A percentile compares a stretch with the other conserved stretches of the same genome.
Conservation (phyloP, 495 filamentous ascomycete species). For the Neurospora sp. region DNA sequence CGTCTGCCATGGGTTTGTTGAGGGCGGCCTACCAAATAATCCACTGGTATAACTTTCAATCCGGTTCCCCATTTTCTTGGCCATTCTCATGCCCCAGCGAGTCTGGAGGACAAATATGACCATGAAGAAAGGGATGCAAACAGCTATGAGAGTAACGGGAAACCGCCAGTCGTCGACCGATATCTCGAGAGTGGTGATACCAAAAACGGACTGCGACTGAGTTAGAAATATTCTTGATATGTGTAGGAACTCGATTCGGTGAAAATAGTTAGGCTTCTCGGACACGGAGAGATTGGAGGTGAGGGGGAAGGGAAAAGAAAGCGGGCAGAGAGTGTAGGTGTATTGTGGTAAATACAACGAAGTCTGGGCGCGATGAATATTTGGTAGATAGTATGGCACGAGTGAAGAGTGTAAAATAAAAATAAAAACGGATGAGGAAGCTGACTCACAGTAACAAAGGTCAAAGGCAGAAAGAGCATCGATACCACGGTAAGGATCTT, state of each 20-base stretch:
- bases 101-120: conserved; percentile 22
- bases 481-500: conserved; percentile 30
- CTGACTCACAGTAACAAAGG: conserved; percentile 25
- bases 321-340: neutral
- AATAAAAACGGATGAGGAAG: too few species aligned
- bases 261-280: neutral
- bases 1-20: neutral
- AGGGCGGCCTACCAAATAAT: neutral
- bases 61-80: neutral
- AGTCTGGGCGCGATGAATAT: neutral
- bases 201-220: conserved; percentile 17
- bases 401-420: too few species aligned
- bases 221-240: neutral
- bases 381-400: neutral
- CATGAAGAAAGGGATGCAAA: conserved; percentile 27
- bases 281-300: neutral
- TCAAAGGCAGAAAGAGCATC: conserved; percentile 33
- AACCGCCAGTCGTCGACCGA: conserved; percentile 21
- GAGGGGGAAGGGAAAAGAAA: neutral
- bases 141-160: conserved; percentile 18
- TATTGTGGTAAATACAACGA: neutral
- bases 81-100: conserved; percentile 8
- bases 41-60: neutral
- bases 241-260: neutral
- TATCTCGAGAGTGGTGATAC: conserved; percentile 23